Conservation (phyloP, 257 asterid species). For the Nicotiana paniculata region DNA sequence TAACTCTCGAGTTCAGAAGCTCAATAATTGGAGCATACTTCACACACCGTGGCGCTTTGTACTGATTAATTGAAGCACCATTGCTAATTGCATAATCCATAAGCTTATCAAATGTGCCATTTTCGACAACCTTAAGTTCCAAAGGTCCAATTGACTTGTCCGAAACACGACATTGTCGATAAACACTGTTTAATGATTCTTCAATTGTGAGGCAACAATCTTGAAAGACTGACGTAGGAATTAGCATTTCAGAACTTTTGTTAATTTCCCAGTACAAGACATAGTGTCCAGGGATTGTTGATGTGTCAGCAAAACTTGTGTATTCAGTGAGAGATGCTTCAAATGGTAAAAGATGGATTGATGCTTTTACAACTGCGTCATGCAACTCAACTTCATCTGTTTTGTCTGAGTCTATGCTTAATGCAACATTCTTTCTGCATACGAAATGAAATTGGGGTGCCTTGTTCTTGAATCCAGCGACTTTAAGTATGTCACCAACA, state of each 20-base stretch:
- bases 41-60: slow-evolving; percentile 44
- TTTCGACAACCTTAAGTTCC: slow-evolving; percentile 31
- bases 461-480: slow-evolving; percentile 32
- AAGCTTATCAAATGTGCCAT: slow-evolving; percentile 38
- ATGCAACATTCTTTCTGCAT: slow-evolving; percentile 30
- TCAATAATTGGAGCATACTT: slow-evolving; percentile 35
- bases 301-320: slow-evolving; percentile 29
- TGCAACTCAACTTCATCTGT: slow-evolving; percentile 39
- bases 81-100: slow-evolving; percentile 38
- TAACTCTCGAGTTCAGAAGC: slow-evolving; percentile 24
- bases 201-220: slow-evolving; percentile 34
- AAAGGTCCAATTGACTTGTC: slow-evolving; percentile 38
- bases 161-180: slow-evolving; percentile 35
- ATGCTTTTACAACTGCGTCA: slow-evolving; percentile 27
- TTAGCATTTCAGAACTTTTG: slow-evolving; percentile 9
- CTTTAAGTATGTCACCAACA: slow-evolving; percentile 38
- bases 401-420: slow-evolving; percentile 38
- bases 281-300: slow-evolving; percentile 34
- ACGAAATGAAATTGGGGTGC: slow-evolving; percentile 38
- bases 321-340: slow-evolving; percentile 22
- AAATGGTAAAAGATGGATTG: slow-evolving; percentile 5
- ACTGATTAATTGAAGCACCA: slow-evolving; percentile 39
- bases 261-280: slow-evolving; percentile 32
- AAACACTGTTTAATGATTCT: slow-evolving; percentile 35
- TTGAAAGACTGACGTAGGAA: slow-evolving; percentile 13